Evolutionary conservation across 164 flowering plant genomes (phyloP).

Genomic region (Hamamelis virginiana): DNA sequence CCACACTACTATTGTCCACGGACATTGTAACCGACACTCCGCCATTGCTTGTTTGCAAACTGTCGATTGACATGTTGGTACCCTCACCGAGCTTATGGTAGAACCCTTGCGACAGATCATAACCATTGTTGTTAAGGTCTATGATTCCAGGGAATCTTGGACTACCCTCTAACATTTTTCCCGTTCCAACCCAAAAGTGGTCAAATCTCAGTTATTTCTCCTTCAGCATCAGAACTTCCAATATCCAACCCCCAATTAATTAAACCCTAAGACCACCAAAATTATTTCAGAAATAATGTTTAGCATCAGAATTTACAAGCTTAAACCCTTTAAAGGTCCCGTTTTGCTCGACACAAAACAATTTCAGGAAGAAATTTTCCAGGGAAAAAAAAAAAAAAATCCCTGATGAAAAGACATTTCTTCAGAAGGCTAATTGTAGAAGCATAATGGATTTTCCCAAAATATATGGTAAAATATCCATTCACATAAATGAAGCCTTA

Average conservation of each 20-base stretch:
- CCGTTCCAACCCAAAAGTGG: neutral
- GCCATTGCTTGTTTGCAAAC: constrained; percentile 31
- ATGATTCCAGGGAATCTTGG: constrained; percentile 32
- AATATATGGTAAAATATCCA: too few species aligned
- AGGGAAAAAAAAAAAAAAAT: too few species aligned
- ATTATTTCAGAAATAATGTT: too few species aligned
- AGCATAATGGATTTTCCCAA: too few species aligned
- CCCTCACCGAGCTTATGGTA: constrained; percentile 38
- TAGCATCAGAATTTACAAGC: too few species aligned
- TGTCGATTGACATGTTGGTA: constrained; percentile 39
- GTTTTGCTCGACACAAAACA: too few species aligned
- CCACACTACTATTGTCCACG: constrained; percentile 42
- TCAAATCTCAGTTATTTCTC: constrained; percentile 8
- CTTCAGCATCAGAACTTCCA: constrained; percentile 18
- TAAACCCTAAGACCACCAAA: neutral
- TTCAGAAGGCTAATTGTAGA: too few species aligned
- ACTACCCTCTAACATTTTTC: constrained; percentile 35
- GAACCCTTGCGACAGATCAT: constrained; percentile 36
- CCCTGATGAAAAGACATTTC: too few species aligned
- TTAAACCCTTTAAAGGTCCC: too few species aligned
- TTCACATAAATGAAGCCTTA: too few species aligned
- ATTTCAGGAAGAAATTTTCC: too few species aligned
- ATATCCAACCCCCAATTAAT: neutral
- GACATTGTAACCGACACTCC: constrained; percentile 45
- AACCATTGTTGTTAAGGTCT: constrained; percentile 21